These are phyloP conservation scores for Medicago lupulina DNA, from an alignment of 306 rosid species.

Conservation along the genomic window DNA sequence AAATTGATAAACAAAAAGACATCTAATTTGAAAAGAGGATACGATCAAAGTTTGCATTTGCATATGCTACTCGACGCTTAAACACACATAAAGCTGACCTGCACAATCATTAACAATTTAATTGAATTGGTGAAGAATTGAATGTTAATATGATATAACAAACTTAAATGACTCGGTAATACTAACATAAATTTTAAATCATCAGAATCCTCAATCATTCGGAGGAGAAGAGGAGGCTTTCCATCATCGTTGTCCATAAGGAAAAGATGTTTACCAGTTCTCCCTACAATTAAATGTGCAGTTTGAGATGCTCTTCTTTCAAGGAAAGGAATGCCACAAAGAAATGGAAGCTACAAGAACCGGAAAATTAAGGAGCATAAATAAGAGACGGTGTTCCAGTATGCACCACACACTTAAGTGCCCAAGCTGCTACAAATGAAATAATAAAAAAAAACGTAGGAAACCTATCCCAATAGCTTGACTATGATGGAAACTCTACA, in stretches of 20 bases:
- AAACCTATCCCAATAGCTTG: slow-evolving; percentile 6
- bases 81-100: slow-evolving; percentile 86
- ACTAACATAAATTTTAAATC: slow-evolving; percentile 92
- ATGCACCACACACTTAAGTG: slow-evolving; percentile 10
- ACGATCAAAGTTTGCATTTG: slow-evolving; percentile 92
- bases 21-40: slow-evolving; percentile 58
- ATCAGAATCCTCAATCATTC: slow-evolving; percentile 80
- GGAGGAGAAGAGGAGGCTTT: slow-evolving; percentile 84
- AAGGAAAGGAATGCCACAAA: slow-evolving; percentile 91
- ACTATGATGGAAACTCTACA: background rate
- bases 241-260: slow-evolving; percentile 76
- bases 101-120: slow-evolving; percentile 42
- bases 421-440: background rate
- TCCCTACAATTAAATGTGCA: slow-evolving; percentile 90
- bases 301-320: slow-evolving; percentile 92
- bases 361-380: slow-evolving; percentile 16
- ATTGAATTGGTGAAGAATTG: slow-evolving; percentile 31
- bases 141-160: slow-evolving; percentile 30
- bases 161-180: slow-evolving; percentile 26
- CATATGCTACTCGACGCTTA: slow-evolving; percentile 94
- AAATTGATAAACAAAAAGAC: slow-evolving; percentile 4
- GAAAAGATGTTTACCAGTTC: slow-evolving; percentile 97
- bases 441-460: background rate
- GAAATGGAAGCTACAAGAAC: slow-evolving; percentile 77
- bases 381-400: slow-evolving; percentile 4